A percentile compares a stretch with the other conserved stretches of the same genome.
Evolutionary conservation across 2,329 filamentous ascomycete genomes (phyloP).

Genomic region (Madurella fahalii): DNA sequence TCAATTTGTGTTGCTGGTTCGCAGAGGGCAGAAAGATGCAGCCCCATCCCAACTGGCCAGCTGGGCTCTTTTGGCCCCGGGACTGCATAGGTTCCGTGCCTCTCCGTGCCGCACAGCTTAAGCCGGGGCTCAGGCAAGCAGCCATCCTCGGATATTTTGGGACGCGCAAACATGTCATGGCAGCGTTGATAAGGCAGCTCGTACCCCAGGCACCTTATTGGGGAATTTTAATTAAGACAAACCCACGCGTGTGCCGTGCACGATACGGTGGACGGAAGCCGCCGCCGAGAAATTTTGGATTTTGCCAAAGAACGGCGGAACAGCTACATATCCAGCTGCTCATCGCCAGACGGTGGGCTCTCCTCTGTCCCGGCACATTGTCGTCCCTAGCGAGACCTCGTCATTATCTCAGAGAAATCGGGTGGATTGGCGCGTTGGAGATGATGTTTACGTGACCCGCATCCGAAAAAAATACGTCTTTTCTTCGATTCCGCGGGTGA

Average conservation of each 20-base stretch:
- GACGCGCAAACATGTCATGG: background rate
- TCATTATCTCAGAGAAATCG: background rate
- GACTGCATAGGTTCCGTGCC: background rate
- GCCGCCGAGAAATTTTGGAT: background rate
- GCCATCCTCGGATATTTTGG: background rate
- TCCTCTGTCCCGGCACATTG: too few relatives aligned
- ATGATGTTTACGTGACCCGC: background rate
- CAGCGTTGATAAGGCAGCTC: background rate
- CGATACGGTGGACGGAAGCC: background rate
- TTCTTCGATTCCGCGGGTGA: background rate
- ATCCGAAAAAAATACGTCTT: background rate
- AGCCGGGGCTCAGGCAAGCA: background rate
- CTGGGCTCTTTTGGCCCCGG: background rate
- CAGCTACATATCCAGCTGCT: too few relatives aligned
- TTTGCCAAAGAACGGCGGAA: background rate
- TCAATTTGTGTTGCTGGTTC: too few relatives aligned
- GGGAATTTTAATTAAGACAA: background rate
- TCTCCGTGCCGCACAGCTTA: background rate
- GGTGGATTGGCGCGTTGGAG: background rate
- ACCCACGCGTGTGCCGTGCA: background rate
- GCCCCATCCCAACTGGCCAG: too few relatives aligned
- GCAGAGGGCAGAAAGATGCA: too few relatives aligned
- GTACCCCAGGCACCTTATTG: background rate
- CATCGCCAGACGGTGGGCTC: too few relatives aligned
- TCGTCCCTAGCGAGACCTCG: background rate